Conservation (phyloP, 495 filamentous ascomycete species). For the Platismatia glauca region DNA sequence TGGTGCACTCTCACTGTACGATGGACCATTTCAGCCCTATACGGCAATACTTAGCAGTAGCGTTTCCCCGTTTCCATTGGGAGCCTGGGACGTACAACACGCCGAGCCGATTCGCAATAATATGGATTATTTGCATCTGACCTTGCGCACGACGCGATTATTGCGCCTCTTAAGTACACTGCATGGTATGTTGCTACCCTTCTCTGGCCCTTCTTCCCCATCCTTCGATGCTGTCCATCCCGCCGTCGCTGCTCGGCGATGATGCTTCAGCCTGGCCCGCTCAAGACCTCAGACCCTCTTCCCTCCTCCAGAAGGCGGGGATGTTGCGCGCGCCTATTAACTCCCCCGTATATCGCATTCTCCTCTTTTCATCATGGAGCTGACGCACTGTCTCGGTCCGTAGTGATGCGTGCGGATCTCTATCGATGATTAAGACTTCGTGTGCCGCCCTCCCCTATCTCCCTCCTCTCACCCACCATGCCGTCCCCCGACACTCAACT, state of each 20-base stretch:
- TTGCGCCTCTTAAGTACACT: constrained; percentile 10
- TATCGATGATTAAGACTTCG: constrained; percentile 14
- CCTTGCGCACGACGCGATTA: constrained; percentile 16
- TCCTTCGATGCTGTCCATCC: not conserved
- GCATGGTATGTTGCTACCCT: constrained; percentile 11
- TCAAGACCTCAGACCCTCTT: constrained; percentile 9
- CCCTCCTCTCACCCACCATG: constrained; percentile 13
- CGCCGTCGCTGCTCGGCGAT: not conserved
- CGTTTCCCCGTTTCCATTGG: too few species aligned
- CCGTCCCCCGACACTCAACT: constrained; percentile 16
- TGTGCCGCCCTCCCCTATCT: constrained; percentile 7
- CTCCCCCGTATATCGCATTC: not conserved
- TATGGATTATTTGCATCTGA: constrained; percentile 3
- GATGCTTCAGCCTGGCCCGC: constrained; percentile 2
- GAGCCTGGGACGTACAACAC: too few species aligned
- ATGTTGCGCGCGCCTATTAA: constrained; percentile 11
- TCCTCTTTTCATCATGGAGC: not conserved
- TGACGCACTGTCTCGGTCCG: not conserved
- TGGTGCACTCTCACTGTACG: too few species aligned
- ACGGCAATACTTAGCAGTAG: too few species aligned
- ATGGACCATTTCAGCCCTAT: not conserved
- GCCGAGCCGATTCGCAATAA: not conserved
- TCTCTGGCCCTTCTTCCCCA: not conserved
- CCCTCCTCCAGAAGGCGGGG: constrained; percentile 4
- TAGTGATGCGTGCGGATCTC: constrained; percentile 8